phyloP scores from a whole-genome alignment of 805 yeast species.

The Candida bentonensis region DNA sequence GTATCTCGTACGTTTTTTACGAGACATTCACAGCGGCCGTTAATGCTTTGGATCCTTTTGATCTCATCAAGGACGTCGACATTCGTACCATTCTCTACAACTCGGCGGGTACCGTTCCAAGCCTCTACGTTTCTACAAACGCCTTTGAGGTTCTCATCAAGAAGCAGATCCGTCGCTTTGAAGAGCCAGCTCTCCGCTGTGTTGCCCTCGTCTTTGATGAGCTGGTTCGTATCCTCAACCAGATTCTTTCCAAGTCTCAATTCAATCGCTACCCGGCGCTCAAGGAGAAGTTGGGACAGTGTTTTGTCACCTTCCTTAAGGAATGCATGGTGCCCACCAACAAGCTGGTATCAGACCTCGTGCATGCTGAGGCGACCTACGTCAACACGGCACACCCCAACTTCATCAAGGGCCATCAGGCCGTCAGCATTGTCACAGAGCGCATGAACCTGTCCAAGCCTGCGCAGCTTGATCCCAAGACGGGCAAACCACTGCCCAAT shows the following conservation, averaged over 20 bases:
- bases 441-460: conserved; percentile 62
- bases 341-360: conserved; percentile 69
- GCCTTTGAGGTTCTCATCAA: conserved; percentile 92
- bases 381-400: conserved; percentile 98
- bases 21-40: conserved; percentile 93
- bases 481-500: conserved; percentile 63
- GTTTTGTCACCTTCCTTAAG: conserved; percentile 68
- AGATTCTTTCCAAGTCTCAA: conserved; percentile 66
- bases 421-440: conserved; percentile 84
- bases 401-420: conserved; percentile 84
- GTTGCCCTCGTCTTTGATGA: conserved; percentile 89
- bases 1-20: conserved; percentile 94
- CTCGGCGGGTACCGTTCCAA: conserved; percentile 91
- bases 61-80: conserved; percentile 88
- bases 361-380: conserved; percentile 76
- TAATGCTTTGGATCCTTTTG: conserved; percentile 85
- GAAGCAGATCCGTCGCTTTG: conserved; percentile 85
- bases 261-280: conserved; percentile 86
- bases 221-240: conserved; percentile 78
- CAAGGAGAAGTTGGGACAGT: conserved; percentile 72
- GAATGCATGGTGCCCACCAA: conserved; percentile 76
- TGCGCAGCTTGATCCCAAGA: conserved; percentile 76
- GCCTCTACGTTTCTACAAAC: conserved; percentile 91
- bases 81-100: conserved; percentile 95
- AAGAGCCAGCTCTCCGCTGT: conserved; percentile 84